A percentile compares a stretch with the other conserved stretches of the same genome.
Conservation (phyloP, 139 green algal species). For the Chara braunii region DNA sequence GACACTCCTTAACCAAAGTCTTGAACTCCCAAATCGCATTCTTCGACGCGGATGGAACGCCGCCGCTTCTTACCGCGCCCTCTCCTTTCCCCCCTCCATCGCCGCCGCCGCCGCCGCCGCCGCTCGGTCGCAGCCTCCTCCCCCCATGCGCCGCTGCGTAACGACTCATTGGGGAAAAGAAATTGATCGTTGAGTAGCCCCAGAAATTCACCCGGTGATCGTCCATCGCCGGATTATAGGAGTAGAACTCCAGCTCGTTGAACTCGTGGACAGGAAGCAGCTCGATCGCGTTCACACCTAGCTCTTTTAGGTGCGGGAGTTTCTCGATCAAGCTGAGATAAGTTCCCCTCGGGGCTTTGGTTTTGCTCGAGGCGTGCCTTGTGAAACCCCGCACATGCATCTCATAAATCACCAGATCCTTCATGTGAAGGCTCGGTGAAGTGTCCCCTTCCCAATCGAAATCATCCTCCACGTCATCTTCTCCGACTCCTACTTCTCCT, state of each 20-base stretch:
- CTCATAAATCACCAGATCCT: constrained; percentile 89
- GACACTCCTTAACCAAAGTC: constrained; percentile 71
- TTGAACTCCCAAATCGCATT: constrained; percentile 81
- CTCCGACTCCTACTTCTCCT: constrained; percentile 15
- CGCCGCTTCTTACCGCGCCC: no score
- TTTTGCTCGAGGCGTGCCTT: constrained; percentile 47
- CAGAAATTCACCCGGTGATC: constrained; percentile 80
- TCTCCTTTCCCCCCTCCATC: no score
- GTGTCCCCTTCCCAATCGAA: constrained; percentile 61
- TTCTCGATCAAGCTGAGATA: constrained; percentile 76
- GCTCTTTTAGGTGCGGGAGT: constrained; percentile 78
- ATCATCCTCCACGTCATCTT: background rate
- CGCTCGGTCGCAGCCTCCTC: constrained; percentile 35
- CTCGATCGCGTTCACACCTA: constrained; percentile 92
- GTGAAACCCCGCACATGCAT: constrained; percentile 93
- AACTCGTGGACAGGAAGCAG: constrained; percentile 95
- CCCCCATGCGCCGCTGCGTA: constrained; percentile 51
- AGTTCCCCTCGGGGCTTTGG: constrained; percentile 61
- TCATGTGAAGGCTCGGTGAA: background rate
- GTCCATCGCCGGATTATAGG: constrained; percentile 37
- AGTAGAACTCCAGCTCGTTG: constrained; percentile 98
- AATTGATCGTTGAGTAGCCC: constrained; percentile 95
- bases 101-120: no score
- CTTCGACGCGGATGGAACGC: background rate
- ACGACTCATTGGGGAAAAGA: constrained; percentile 87